phyloP scores from a whole-genome alignment of 345 rosid species.

The Citrus trifoliata region DNA sequence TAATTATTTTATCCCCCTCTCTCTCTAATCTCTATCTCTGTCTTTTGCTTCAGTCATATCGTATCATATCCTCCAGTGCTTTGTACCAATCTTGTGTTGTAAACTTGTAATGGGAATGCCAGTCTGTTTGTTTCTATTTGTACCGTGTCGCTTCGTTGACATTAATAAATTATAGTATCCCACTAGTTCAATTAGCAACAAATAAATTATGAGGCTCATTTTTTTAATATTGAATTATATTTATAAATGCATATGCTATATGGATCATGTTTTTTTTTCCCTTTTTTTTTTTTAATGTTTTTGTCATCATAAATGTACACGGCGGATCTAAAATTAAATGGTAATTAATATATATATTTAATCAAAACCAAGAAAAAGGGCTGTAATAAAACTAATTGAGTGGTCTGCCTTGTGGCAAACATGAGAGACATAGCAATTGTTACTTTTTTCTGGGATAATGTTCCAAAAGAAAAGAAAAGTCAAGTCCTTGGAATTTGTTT shows the following conservation, averaged over 20 bases:
- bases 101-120: background rate
- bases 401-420: constrained; percentile 7
- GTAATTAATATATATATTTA: too few species aligned
- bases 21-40: too few species aligned
- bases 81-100: too few species aligned
- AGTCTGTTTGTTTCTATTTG: background rate
- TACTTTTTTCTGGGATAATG: background rate
- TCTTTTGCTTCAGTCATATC: too few species aligned
- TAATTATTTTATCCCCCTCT: too few species aligned
- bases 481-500: background rate
- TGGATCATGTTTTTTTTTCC: too few species aligned
- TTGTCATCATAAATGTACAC: background rate
- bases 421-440: background rate
- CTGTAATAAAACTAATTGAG: background rate
- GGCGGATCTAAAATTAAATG: background rate
- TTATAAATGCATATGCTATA: background rate
- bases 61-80: too few species aligned
- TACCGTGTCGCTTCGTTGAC: constrained; percentile 1
- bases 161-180: constrained; percentile 5
- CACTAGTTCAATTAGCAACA: background rate
- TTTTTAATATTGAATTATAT: too few species aligned
- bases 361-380: background rate
- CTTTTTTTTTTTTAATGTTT: too few species aligned
- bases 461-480: background rate
- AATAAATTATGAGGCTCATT: background rate